Conservation (phyloP, 73 alveolate genomes). For the Tetrahymena elliotti region DNA sequence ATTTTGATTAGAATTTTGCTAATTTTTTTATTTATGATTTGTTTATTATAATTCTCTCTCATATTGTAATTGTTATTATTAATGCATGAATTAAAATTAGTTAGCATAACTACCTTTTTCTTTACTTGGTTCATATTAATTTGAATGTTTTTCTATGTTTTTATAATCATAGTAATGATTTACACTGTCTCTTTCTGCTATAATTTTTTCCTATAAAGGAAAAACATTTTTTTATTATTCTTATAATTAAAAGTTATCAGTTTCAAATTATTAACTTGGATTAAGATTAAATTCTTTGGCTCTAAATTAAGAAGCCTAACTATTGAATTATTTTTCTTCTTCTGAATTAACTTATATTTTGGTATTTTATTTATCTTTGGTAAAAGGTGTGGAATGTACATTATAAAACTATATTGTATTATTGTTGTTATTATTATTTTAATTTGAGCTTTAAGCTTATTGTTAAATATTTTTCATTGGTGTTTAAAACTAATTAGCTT, state of each 20-base stretch:
- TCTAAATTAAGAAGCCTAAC: background rate
- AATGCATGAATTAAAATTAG: background rate
- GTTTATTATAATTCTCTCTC: background rate
- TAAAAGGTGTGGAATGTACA: background rate
- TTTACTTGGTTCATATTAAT: background rate
- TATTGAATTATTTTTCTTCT: background rate
- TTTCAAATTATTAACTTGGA: background rate
- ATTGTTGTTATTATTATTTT: no score
- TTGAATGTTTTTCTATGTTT: background rate
- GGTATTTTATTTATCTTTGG: background rate
- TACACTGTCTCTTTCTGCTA: background rate
- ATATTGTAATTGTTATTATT: background rate
- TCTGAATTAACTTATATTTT: background rate
- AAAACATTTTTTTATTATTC: background rate
- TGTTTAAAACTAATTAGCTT: background rate
- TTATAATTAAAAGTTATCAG: background rate
- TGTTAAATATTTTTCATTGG: background rate
- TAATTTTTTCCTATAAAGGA: background rate
- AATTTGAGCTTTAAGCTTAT: background rate
- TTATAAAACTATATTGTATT: no score
- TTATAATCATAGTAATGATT: background rate
- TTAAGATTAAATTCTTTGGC: background rate
- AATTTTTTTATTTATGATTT: background rate
- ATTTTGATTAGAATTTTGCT: background rate
- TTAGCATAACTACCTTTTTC: background rate